Evolutionary conservation across 2,329 filamentous ascomycete genomes (phyloP).

Genomic region (Cadophora malorum): DNA sequence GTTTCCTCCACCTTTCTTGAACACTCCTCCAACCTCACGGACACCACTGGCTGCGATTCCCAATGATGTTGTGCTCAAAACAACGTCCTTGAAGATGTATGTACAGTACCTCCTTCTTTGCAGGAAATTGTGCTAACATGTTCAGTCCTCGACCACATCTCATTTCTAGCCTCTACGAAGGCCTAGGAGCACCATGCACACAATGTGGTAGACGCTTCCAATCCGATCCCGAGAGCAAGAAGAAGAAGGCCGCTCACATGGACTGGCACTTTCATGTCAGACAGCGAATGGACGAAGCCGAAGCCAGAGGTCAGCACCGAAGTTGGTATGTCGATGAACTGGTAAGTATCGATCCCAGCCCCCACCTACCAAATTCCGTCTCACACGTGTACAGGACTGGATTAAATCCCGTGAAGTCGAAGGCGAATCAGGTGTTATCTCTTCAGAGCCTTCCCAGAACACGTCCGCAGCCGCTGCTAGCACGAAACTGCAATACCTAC

Average conservation of each 20-base stretch:
- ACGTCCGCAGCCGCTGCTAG: conserved; percentile 46
- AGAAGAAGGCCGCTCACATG: conserved; percentile 89
- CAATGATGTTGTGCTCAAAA: conserved; percentile 65
- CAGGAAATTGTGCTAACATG: conserved; percentile 27
- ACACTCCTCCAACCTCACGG: conserved; percentile 37
- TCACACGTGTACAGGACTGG: conserved; percentile 73
- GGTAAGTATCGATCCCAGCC: conserved; percentile 55
- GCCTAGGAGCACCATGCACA: conserved; percentile 84
- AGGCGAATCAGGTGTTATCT: conserved; percentile 59
- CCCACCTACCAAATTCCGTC: background rate
- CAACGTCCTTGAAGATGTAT: conserved; percentile 76
- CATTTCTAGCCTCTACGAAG: conserved; percentile 77
- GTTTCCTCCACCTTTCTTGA: conserved; percentile 45
- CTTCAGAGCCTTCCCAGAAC: conserved; percentile 49
- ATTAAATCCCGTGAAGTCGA: conserved; percentile 82
- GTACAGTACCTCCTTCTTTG: conserved; percentile 42
- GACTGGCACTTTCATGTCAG: conserved; percentile 99
- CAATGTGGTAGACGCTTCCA: conserved; percentile 91
- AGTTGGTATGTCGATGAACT: conserved; percentile 95
- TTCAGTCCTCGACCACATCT: conserved; percentile 75
- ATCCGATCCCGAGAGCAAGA: conserved; percentile 76
- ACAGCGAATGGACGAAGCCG: conserved; percentile 83
- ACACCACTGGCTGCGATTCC: conserved; percentile 40
- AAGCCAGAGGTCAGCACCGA: conserved; percentile 85
- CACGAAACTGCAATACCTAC: conserved; percentile 71